A percentile compares a stretch with the other conserved stretches of the same genome.
Evolutionary conservation across 306 rosid species (phyloP).

Genomic region (cucumber (Cucumis sativus)): Cucumber_9930_V3 NC_026659.2:31328501-31329000

Average conservation of each 20-base stretch:
- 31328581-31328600: not conserved
- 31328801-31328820: not conserved
- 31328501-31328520: not conserved
- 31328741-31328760: not conserved
- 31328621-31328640: not conserved
- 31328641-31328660: not conserved
- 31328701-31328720: not conserved
- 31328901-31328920: not conserved
- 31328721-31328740: not conserved
- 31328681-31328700: slow-evolving; percentile 10
- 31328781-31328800: not conserved
- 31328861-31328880: not conserved
- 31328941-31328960: not conserved
- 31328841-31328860: not conserved
- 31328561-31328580: not conserved
- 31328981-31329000: not conserved
- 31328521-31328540: not conserved
- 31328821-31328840: not conserved
- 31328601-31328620: too few species aligned
- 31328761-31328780: not conserved
- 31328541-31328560: not conserved
- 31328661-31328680: not conserved
- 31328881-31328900: not conserved
- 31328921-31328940: not conserved
- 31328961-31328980: not conserved